phyloP scores from a whole-genome alignment of 2,329 filamentous ascomycete species.

The Lasiodiplodia theobromae region DNA sequence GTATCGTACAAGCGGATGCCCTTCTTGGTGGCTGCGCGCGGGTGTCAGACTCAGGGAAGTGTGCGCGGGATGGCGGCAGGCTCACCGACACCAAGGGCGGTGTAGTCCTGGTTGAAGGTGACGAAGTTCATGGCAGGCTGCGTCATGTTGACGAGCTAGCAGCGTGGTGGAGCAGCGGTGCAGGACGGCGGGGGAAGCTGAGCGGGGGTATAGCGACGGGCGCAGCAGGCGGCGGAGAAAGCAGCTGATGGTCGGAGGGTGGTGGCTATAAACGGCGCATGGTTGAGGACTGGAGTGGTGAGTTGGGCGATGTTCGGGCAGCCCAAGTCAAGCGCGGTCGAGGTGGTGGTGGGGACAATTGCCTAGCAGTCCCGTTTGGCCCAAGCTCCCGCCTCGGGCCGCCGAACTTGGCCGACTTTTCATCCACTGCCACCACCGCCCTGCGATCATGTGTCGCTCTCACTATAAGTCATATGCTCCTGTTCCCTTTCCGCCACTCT shows the following conservation, averaged over 20 bases:
- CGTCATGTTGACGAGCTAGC: constrained; percentile 64
- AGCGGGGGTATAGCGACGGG: background rate
- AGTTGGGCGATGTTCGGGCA: constrained; percentile 7
- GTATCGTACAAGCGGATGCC: constrained; percentile 97
- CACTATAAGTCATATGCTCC: background rate
- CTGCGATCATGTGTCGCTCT: constrained; percentile 1
- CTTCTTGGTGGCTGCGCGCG: constrained; percentile 76
- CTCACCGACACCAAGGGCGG: constrained; percentile 91
- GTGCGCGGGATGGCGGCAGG: constrained; percentile 29
- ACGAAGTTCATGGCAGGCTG: constrained; percentile 81
- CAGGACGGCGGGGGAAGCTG: constrained; percentile 1
- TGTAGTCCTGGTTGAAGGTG: constrained; percentile 99
- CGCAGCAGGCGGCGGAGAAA: background rate
- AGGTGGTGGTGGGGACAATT: constrained; percentile 15
- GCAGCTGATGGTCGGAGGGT: background rate
- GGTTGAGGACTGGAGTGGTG: background rate
- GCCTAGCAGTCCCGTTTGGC: background rate
- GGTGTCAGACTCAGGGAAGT: constrained; percentile 32
- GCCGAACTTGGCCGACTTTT: constrained; percentile 18
- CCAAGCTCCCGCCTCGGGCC: constrained; percentile 7
- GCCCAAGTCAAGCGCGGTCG: constrained; percentile 1
- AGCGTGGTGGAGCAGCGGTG: background rate
- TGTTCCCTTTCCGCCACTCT: background rate
- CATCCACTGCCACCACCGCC: constrained; percentile 1
- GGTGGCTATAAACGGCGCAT: constrained; percentile 24